Evolutionary conservation across 2,329 filamentous ascomycete genomes (phyloP), one percentile per base, ranked within the genome.

Genomic region (Sphaerulina vaccinii): DNA sequence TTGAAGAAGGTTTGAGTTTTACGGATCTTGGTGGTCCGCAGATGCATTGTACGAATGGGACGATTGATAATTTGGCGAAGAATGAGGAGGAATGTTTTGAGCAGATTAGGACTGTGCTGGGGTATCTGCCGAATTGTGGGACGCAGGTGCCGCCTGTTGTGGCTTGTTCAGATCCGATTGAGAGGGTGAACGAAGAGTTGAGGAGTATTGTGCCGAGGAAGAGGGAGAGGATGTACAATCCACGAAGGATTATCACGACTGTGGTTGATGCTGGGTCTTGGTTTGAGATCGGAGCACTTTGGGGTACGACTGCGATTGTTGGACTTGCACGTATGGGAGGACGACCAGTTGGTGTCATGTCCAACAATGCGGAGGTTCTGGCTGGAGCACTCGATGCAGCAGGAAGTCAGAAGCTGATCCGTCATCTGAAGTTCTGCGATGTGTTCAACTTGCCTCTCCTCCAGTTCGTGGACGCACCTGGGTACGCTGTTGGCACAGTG

Each of bases 21-120:
- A 75, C 75, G 10, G 80, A 84, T 56, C 71, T 85, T 0, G 82
- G 83, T 2, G 83, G 83, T 0, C 80, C 82, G 0, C 69, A 68
- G 16, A 77, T 85, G 65, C 82, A 86, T 61, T 84, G 81, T 59
- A 80, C 79, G 1, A 86, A 86, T 52, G 83, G 83, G 0, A 86
- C 82, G 0, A 84, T 85, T 42, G 83, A 86, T 54, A 86, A 85
- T 47, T 70, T 84, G 2, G 82, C 82, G 0, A 71, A 74, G 3
- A 77, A 82, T 53, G 82, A 86, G 63, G 71, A 72, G n/a, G 80
- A 78, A 33, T 83, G 81, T 55, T 85, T 84, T 53, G 76, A 80
- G 58, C 83, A 86, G 63, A 63, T 86, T 3, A 71, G 80, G 1
- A 79, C 73, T 0, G 75, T 85, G 1, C 62, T 85, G 16, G 68